Conservation (phyloP, 805 yeast genomes). For the Sugiyamaella americana region DNA sequence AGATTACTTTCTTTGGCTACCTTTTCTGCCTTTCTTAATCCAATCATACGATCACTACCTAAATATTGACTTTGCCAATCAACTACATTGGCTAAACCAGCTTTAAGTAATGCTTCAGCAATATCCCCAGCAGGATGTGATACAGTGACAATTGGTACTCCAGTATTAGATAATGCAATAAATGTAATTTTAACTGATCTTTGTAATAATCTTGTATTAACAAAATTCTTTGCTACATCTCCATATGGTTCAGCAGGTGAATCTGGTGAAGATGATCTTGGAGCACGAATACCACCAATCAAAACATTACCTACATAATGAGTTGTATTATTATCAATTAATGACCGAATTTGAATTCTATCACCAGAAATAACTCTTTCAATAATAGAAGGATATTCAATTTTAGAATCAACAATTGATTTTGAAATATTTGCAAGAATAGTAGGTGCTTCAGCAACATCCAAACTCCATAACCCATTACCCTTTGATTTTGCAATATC, state of each 20-base stretch:
- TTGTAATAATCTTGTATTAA: constrained; percentile 57
- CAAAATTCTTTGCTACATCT: constrained; percentile 57
- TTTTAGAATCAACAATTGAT: constrained; percentile 21
- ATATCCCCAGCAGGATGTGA: constrained; percentile 74
- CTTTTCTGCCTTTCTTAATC: constrained; percentile 58
- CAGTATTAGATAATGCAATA: constrained; percentile 53
- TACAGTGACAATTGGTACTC: constrained; percentile 40
- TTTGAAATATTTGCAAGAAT: constrained; percentile 20
- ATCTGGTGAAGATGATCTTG: constrained; percentile 52
- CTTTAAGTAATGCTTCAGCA: constrained; percentile 56
- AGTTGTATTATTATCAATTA: constrained; percentile 37
- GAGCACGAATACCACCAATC: constrained; percentile 69
- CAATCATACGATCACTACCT: constrained; percentile 59
- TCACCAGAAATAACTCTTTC: constrained; percentile 79
- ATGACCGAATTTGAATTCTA: constrained; percentile 55
- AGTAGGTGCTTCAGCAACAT: constrained; percentile 14
- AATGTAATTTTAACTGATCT: constrained; percentile 52
- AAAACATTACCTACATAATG: constrained; percentile 57
- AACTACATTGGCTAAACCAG: constrained; percentile 67
- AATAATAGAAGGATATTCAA: constrained; percentile 53
- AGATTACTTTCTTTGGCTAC: constrained; percentile 50
- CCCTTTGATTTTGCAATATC: constrained; percentile 44
- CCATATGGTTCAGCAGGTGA: constrained; percentile 49
- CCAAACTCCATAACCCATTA: constrained; percentile 51
- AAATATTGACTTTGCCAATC: constrained; percentile 73